Evolutionary conservation across 2,329 filamentous ascomycete species (phyloP).

Genomic region (Alternaria viburni): DNA sequence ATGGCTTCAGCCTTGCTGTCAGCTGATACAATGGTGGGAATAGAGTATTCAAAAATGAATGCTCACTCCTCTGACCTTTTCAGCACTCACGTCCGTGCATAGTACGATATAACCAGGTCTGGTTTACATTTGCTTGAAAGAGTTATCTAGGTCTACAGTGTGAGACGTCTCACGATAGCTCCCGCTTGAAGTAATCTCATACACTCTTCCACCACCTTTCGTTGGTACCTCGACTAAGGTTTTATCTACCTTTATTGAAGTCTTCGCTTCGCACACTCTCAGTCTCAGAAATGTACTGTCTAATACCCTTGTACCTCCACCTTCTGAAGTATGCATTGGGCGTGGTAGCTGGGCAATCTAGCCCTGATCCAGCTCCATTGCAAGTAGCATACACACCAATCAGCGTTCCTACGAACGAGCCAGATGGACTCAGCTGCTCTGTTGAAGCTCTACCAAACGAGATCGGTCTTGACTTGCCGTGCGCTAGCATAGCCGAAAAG

Average conservation of each 20-base stretch:
- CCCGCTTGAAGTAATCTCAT: background rate
- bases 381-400: conserved; percentile 60
- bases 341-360: conserved; percentile 26
- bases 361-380: conserved; percentile 51
- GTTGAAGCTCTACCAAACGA: conserved; percentile 14
- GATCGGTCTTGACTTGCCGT: background rate
- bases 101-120: background rate
- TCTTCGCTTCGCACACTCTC: background rate
- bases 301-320: conserved; percentile 52
- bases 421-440: conserved; percentile 12
- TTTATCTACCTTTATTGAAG: background rate
- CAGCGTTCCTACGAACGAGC: conserved; percentile 51
- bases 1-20: background rate
- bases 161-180: background rate
- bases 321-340: conserved; percentile 56
- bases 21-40: background rate
- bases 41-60: background rate
- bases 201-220: background rate
- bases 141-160: background rate
- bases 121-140: background rate
- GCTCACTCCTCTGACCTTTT: background rate
- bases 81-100: background rate
- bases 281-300: conserved; percentile 4
- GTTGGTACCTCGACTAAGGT: background rate
- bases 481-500: background rate